These are phyloP conservation scores for Microdochium nivale DNA, from an alignment of 2,329 filamentous ascomycete genomes.

Conservation along the genomic window DNA sequence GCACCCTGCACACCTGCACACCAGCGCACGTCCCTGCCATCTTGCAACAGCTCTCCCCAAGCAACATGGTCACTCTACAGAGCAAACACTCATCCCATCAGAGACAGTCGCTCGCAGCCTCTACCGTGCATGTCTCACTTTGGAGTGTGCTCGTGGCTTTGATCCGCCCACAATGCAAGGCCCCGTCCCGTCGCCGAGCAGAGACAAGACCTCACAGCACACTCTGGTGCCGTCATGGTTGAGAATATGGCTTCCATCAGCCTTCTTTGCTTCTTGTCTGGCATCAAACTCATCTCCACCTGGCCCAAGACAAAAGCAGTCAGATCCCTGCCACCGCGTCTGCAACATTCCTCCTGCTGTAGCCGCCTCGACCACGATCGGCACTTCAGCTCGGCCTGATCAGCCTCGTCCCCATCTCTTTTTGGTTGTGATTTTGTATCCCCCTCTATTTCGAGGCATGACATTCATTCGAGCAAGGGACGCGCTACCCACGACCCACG, in stretches of 20 bases:
- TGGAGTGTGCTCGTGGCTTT: background rate
- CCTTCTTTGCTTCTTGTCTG: background rate
- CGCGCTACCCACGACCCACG: background rate
- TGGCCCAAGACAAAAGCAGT: background rate
- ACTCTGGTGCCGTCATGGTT: too few relatives aligned
- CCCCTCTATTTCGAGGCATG: background rate
- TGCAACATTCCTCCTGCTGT: background rate
- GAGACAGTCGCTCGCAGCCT: background rate
- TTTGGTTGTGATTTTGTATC: too few relatives aligned
- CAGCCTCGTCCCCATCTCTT: background rate
- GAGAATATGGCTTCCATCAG: background rate
- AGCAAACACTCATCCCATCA: too few relatives aligned
- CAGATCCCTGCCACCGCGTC: background rate
- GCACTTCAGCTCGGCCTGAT: background rate
- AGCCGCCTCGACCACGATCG: background rate
- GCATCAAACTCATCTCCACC: background rate
- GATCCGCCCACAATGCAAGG: background rate
- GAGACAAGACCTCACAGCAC: too few relatives aligned
- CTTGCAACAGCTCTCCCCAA: background rate
- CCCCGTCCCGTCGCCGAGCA: too few relatives aligned
- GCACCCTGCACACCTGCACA: too few relatives aligned
- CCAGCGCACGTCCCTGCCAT: too few relatives aligned
- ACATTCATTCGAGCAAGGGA: background rate
- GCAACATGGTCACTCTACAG: background rate
- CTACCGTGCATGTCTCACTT: background rate